phyloP scores from a whole-genome alignment of 1,139 yeast genomes.

The Wickerhamomyces sp. region DNA sequence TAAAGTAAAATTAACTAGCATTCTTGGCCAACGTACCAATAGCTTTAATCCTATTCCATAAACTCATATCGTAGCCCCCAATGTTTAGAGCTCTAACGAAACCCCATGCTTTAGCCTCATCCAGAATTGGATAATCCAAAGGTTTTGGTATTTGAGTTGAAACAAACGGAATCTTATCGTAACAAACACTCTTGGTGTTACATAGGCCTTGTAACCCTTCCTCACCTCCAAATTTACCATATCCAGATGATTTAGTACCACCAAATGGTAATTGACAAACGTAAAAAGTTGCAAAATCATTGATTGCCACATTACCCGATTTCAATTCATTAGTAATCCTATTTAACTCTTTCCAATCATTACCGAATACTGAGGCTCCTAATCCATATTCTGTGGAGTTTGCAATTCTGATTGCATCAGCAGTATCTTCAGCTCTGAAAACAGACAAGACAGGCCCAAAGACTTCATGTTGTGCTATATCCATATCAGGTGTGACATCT shows the following conservation, averaged over 20 bases:
- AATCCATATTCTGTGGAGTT: conserved; percentile 87
- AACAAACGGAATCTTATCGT: conserved; percentile 73
- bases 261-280: conserved; percentile 97
- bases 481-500: conserved; percentile 76
- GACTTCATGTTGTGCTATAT: conserved; percentile 81
- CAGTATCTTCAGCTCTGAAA: conserved; percentile 61
- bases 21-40: conserved; percentile 43
- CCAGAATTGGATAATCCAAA: conserved; percentile 83
- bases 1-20: conserved; percentile 17
- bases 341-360: conserved; percentile 50
- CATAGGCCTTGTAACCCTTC: conserved; percentile 92
- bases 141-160: conserved; percentile 83
- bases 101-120: conserved; percentile 80
- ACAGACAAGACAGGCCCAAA: conserved; percentile 87
- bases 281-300: conserved; percentile 94
- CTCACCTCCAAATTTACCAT: conserved; percentile 95
- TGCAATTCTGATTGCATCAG: conserved; percentile 73
- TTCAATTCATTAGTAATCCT: conserved; percentile 57
- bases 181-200: conserved; percentile 77
- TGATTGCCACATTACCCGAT: conserved; percentile 91
- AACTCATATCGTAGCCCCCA: conserved; percentile 76
- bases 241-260: conserved; percentile 88
- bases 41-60: conserved; percentile 62
- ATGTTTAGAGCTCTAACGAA: conserved; percentile 76
- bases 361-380: conserved; percentile 86